Evolutionary conservation across 1,139 yeast genomes (phyloP).

Genomic region (Taphrina communis): DNA sequence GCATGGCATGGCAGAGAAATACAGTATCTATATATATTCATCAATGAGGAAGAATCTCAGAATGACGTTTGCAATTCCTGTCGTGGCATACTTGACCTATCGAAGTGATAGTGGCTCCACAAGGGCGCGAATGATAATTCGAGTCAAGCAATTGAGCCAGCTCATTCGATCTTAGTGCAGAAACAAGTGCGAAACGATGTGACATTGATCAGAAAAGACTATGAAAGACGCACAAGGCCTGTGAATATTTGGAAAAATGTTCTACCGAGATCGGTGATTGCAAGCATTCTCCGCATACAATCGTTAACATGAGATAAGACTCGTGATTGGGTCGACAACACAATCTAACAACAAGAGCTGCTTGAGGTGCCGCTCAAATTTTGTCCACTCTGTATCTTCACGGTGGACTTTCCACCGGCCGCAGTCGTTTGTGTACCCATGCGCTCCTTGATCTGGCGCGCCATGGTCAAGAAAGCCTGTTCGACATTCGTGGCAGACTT

Average conservation of each 20-base stretch:
- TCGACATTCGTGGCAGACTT: conserved; percentile 94
- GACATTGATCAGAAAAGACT: conserved; percentile 11
- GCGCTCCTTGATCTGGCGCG: conserved; percentile 95
- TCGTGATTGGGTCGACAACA: neutral
- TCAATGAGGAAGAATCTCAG: neutral
- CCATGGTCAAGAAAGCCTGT: conserved; percentile 98
- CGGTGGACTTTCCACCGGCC: conserved; percentile 67
- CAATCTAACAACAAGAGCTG: conserved; percentile 73
- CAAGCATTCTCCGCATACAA: neutral
- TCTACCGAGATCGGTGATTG: neutral
- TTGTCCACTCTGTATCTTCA: conserved; percentile 84
- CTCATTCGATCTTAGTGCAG: neutral
- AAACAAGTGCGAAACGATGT: neutral
- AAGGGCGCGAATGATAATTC: no score
- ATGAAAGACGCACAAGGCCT: conserved; percentile 4
- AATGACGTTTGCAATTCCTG: no score
- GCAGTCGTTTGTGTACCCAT: conserved; percentile 74
- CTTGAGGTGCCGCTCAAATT: conserved; percentile 71
- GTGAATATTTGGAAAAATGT: neutral
- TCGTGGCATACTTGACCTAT: no score
- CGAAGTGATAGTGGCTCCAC: no score
- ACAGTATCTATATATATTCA: neutral
- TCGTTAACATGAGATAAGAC: neutral
- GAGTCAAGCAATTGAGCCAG: no score
- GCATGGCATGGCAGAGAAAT: neutral